These are phyloP conservation scores for Aspergillus hortae DNA, from an alignment of 2,329 filamentous ascomycete species.

Conservation along the genomic window DNA sequence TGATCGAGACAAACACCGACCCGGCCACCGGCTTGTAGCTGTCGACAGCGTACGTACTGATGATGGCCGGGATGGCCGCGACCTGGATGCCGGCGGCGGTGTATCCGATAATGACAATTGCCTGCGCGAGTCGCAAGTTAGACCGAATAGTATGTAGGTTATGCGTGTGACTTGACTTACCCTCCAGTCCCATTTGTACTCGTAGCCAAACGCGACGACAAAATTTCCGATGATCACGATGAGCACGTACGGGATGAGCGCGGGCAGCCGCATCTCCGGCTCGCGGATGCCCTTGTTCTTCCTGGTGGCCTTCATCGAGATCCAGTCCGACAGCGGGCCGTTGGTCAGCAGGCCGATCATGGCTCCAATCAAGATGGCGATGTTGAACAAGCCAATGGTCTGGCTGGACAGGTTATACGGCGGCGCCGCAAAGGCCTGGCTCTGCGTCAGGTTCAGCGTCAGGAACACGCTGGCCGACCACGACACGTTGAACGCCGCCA, in stretches of 20 bases:
- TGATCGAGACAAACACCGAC: slow-evolving; percentile 58
- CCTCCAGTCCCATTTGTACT: slow-evolving; percentile 53
- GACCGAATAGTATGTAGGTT: neutral
- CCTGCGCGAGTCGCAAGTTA: neutral
- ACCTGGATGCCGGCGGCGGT: slow-evolving; percentile 57
- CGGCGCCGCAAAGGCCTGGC: slow-evolving; percentile 52
- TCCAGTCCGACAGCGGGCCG: slow-evolving; percentile 55
- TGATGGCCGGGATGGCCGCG: slow-evolving; percentile 58
- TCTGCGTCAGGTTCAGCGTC: slow-evolving; percentile 58
- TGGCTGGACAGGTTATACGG: slow-evolving; percentile 52
- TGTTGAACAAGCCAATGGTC: slow-evolving; percentile 55
- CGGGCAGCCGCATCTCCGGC: slow-evolving; percentile 56
- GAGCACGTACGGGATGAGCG: slow-evolving; percentile 56
- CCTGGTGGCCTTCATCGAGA: slow-evolving; percentile 52
- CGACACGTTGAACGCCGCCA: slow-evolving; percentile 59
- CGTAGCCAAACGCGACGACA: slow-evolving; percentile 52
- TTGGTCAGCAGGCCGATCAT: slow-evolving; percentile 54
- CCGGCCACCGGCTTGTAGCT: slow-evolving; percentile 62
- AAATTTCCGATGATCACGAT: slow-evolving; percentile 59
- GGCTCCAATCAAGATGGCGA: slow-evolving; percentile 53
- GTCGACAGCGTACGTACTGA: slow-evolving; percentile 58
- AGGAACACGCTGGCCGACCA: slow-evolving; percentile 59
- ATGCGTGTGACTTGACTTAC: slow-evolving; percentile 19
- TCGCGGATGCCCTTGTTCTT: slow-evolving; percentile 55
- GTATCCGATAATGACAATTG: slow-evolving; percentile 57